A percentile compares a stretch with the other conserved stretches of the same genome.
Conservation (phyloP, 192 early-diverging fungal genomes). For the Mortierella antarctica region DNA sequence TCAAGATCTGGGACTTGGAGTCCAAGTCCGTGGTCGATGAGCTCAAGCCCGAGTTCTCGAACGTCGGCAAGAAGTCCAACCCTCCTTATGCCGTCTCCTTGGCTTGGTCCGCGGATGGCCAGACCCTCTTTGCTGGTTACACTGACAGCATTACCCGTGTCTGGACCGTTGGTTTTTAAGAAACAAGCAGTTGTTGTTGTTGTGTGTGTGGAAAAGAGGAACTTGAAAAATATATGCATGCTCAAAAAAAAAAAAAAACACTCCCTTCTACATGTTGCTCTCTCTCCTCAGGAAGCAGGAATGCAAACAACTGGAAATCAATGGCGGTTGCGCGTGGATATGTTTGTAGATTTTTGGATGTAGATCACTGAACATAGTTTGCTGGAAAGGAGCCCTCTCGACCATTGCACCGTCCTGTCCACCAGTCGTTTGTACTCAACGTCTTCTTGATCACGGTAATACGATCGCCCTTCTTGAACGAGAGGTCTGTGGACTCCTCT, state of each 20-base stretch:
- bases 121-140: slow-evolving; percentile 98
- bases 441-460: slow-evolving; percentile 83
- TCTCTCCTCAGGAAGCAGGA: background rate
- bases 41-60: slow-evolving; percentile 79
- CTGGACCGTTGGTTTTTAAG: slow-evolving; percentile 53
- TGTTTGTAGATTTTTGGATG: background rate
- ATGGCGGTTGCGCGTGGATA: background rate
- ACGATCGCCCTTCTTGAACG: slow-evolving; percentile 87
- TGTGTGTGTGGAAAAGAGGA: slow-evolving; percentile 11
- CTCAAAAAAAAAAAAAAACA: slow-evolving; percentile 7
- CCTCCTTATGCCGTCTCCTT: slow-evolving; percentile 94
- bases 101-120: slow-evolving; percentile 98
- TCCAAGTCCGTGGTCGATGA: slow-evolving; percentile 98
- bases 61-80: slow-evolving; percentile 78
- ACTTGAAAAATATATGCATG: slow-evolving; percentile 18
- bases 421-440: slow-evolving; percentile 87
- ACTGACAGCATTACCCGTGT: slow-evolving; percentile 66
- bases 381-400: slow-evolving; percentile 79
- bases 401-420: slow-evolving; percentile 81
- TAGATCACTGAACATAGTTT: slow-evolving; percentile 68
- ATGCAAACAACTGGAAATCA: background rate
- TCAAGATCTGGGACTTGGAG: slow-evolving; percentile 99
- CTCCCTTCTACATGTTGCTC: background rate
- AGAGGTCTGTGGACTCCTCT: slow-evolving; percentile 82
- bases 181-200: background rate